Evolutionary conservation across 1,284 basidiomycete genomes (phyloP).

Genomic region (Cryptococcus sp.): DNA sequence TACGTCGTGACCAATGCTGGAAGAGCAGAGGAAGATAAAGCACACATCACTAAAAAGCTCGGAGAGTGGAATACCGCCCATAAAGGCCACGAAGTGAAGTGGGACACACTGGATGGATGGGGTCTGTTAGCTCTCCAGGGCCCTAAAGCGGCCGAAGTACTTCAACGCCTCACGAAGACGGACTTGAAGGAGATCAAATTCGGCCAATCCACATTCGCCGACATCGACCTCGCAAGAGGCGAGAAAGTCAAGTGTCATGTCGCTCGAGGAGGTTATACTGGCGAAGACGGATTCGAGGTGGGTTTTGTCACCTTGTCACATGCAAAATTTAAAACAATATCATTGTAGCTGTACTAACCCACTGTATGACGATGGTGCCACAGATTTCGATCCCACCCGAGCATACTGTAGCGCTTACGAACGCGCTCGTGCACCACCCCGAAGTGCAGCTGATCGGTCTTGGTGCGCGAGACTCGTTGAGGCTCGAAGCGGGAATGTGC

Average conservation of each 20-base stretch:
- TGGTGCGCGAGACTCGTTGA: conserved; percentile 87
- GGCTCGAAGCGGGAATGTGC: conserved; percentile 97
- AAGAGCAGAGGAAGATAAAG: conserved; percentile 74
- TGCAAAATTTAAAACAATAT: neutral
- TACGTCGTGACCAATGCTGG: conserved; percentile 98
- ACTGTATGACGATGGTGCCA: neutral
- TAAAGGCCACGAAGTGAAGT: conserved; percentile 66
- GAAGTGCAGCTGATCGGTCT: conserved; percentile 86
- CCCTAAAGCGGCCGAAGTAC: conserved; percentile 75
- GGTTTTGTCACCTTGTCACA: conserved; percentile 20
- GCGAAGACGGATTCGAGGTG: conserved; percentile 97
- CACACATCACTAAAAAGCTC: conserved; percentile 72
- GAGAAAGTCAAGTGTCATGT: conserved; percentile 76
- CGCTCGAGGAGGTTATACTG: conserved; percentile 96
- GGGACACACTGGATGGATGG: conserved; percentile 80
- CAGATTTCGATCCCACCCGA: conserved; percentile 87
- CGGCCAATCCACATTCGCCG: conserved; percentile 73
- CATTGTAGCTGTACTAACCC: neutral
- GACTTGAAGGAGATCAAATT: conserved; percentile 76
- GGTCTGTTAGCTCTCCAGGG: conserved; percentile 92
- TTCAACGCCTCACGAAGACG: conserved; percentile 68
- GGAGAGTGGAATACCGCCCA: conserved; percentile 69
- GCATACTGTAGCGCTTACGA: conserved; percentile 70
- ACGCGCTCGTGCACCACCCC: conserved; percentile 61
- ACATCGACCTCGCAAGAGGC: conserved; percentile 58